These are phyloP conservation scores for Rhododendron simsii DNA, from an alignment of 148 eudicot genomes.

Conservation along the genomic window DNA sequence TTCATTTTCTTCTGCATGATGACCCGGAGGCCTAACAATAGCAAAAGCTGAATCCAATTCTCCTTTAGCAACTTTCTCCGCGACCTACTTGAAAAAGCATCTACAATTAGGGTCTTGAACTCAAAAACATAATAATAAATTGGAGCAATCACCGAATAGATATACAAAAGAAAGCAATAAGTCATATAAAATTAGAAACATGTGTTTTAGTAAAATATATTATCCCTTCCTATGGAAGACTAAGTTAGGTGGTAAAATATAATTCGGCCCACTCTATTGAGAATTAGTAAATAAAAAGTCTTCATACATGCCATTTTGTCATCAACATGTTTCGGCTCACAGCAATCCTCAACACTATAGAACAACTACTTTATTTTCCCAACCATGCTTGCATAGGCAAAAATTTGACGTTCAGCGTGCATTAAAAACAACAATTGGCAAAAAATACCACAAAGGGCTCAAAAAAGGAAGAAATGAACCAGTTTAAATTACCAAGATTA, in stretches of 20 bases:
- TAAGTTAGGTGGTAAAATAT: background rate
- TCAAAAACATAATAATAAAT: background rate
- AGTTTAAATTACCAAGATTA: background rate
- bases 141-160: background rate
- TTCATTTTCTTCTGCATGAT: conserved; percentile 83
- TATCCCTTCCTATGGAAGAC: background rate
- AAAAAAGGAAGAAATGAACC: background rate
- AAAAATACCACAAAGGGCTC: background rate
- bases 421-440: background rate
- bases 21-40: conserved; percentile 98
- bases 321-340: background rate
- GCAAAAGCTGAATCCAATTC: conserved; percentile 95
- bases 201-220: background rate
- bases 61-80: conserved; percentile 84
- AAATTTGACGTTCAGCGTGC: background rate
- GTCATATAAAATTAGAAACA: background rate
- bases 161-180: background rate
- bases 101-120: conserved; percentile 4
- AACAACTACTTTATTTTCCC: background rate
- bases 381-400: background rate
- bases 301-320: background rate
- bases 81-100: conserved; percentile 45
- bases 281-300: background rate
- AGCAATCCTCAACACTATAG: background rate
- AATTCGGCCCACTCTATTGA: background rate